phyloP scores from a whole-genome alignment of 257 asterid species.

The Avicennia marina region DNA sequence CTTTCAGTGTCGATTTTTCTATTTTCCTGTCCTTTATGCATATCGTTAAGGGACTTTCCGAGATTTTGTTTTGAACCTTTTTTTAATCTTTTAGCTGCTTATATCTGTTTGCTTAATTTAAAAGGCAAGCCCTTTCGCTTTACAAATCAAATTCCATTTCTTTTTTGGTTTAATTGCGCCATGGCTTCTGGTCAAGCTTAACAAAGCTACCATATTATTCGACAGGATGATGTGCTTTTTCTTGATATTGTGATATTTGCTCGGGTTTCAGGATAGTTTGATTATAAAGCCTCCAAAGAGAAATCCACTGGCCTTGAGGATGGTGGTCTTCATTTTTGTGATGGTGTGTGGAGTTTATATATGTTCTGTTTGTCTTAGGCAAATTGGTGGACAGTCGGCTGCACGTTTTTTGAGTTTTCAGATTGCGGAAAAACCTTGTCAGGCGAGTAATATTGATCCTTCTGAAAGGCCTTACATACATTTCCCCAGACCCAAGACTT shows the following conservation, averaged over 20 bases:
- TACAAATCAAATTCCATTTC: not conserved
- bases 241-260: slow-evolving; percentile 8
- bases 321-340: slow-evolving; percentile 64
- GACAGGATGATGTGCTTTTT: not conserved
- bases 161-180: not conserved
- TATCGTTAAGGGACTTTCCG: slow-evolving; percentile 4
- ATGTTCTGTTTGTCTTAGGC: slow-evolving; percentile 70
- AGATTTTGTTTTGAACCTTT: slow-evolving; percentile 12
- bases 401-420: slow-evolving; percentile 32
- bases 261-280: slow-evolving; percentile 63
- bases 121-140: not conserved
- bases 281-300: slow-evolving; percentile 54
- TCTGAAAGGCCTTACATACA: slow-evolving; percentile 58
- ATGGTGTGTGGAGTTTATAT: slow-evolving; percentile 79
- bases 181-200: slow-evolving; percentile 13
- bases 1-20: not conserved
- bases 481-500: slow-evolving; percentile 76
- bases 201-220: slow-evolving; percentile 3
- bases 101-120: not conserved
- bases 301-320: slow-evolving; percentile 57
- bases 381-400: slow-evolving; percentile 36
- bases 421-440: slow-evolving; percentile 55
- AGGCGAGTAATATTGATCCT: slow-evolving; percentile 36
- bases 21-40: not conserved
- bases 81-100: not conserved